A percentile compares a stretch with the other conserved stretches of the same genome.
Conservation (phyloP, 2,329 filamentous ascomycete genomes). For the Calonectria hongkongensis region DNA sequence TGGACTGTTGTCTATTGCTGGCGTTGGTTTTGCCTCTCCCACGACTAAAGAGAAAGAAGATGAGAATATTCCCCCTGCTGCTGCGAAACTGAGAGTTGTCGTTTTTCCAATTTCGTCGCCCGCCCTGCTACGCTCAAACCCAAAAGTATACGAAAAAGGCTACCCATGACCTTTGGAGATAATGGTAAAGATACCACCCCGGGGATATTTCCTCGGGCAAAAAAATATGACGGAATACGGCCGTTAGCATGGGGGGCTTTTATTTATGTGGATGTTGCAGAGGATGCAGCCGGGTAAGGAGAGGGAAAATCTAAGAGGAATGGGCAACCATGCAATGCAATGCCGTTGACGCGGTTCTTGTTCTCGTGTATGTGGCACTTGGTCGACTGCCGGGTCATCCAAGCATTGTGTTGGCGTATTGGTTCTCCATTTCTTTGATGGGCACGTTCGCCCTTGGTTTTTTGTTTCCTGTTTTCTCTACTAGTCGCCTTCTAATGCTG, state of each 20-base stretch:
- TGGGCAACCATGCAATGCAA: constrained; percentile 48
- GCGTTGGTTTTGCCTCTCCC: constrained; percentile 68
- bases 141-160: constrained; percentile 43
- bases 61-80: constrained; percentile 65
- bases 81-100: constrained; percentile 61
- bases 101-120: constrained; percentile 60
- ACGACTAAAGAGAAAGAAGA: constrained; percentile 66
- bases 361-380: constrained; percentile 32
- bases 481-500: constrained; percentile 78
- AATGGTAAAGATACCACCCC: constrained; percentile 55
- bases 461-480: constrained; percentile 70
- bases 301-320: constrained; percentile 46
- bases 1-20: constrained; percentile 68
- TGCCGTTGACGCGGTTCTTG: constrained; percentile 45
- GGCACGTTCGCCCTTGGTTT: constrained; percentile 57
- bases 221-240: constrained; percentile 40
- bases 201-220: constrained; percentile 37
- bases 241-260: constrained; percentile 46
- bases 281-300: constrained; percentile 48
- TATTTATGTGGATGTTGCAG: constrained; percentile 49
- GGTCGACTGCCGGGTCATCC: constrained; percentile 26
- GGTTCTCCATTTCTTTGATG: constrained; percentile 56
- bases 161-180: constrained; percentile 55
- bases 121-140: constrained; percentile 50
- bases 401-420: constrained; percentile 47